phyloP scores from a whole-genome alignment of 306 rosid species.

The Argentina anserina region DNA sequence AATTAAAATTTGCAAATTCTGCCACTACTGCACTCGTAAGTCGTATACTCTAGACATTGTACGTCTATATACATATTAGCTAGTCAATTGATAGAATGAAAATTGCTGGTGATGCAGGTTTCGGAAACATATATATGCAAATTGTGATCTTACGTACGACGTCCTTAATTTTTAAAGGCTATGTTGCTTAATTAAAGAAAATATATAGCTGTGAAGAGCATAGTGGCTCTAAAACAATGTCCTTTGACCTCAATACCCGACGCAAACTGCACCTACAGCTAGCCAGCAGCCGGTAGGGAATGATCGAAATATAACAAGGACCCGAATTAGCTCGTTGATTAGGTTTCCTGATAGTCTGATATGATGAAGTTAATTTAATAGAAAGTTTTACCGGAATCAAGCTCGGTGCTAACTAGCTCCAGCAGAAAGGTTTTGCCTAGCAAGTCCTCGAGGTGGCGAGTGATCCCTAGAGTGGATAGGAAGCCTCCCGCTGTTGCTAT shows the following conservation, averaged over 20 bases:
- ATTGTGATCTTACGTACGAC: not conserved
- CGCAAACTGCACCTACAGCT: not conserved
- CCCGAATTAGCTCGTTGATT: not conserved
- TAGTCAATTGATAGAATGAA: no score
- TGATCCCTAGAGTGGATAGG: conserved; percentile 37
- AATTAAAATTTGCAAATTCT: no score
- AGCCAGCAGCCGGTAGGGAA: not conserved
- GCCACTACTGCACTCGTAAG: no score
- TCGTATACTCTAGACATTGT: no score
- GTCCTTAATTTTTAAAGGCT: not conserved
- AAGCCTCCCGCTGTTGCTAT: conserved; percentile 24
- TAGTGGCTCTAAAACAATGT: not conserved
- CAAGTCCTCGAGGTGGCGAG: conserved; percentile 53
- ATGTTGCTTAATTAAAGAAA: no score
- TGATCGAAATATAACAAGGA: not conserved
- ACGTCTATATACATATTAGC: no score
- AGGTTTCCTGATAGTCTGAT: no score
- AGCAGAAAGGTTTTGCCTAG: conserved; percentile 55
- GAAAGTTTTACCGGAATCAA: conserved; percentile 36
- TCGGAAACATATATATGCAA: not conserved
- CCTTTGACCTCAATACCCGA: no score
- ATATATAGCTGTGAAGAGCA: not conserved
- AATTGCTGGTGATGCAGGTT: not conserved
- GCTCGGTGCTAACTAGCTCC: conserved; percentile 48
- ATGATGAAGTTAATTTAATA: not conserved